Evolutionary conservation across 805 yeast species (phyloP), one percentile per base, ranked within the genome.

Genomic region (Lipomyces yamadae): DNA sequence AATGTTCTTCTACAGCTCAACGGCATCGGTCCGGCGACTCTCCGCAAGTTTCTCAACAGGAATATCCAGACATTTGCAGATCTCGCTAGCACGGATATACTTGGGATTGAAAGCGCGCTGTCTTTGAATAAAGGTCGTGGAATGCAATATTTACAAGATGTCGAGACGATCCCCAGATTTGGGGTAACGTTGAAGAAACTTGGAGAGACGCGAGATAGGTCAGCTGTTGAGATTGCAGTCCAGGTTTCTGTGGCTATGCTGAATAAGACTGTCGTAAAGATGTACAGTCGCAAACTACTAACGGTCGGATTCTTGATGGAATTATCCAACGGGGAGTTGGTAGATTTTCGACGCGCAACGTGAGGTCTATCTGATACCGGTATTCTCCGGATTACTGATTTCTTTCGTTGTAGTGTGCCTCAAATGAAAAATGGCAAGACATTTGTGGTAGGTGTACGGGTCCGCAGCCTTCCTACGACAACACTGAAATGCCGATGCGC

Each of bases 1-100:
- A 77, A 79, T 72, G 80, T 80, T 3, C 72, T 85, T n/a, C 74
- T 81, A 59, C 88, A 85, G 63, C 62, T 85, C 10, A 81, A 81
- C 34, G 83, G 82, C 4, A 74, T 85, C 29, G 87, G 85, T 0
- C 65, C 79, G 1, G 80, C 77, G 0, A 76, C 80, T 33, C 80
- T 82, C 0, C 74, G 81, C 52, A 80, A 78, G 56, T 75, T 84
- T 61, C 74, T 76, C 0, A 77, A 75, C 29, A 78, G 78, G 7
- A 76, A 79, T n/a, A 68, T 85, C 2, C 63, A 60, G 2, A 70
- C 72, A 1, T 74, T 85, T 32, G 65, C 72, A 2, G 78, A 81
- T 4, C 67, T 82, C 3, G 58, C 66, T 29, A 33, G 61, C 0
- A 68, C 82, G 37, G 68, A 78, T 1, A 69, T 76, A 4, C 72